phyloP scores from a whole-genome alignment of 108 stramenopile species.

The Stephanodiscus triporus region DNA sequence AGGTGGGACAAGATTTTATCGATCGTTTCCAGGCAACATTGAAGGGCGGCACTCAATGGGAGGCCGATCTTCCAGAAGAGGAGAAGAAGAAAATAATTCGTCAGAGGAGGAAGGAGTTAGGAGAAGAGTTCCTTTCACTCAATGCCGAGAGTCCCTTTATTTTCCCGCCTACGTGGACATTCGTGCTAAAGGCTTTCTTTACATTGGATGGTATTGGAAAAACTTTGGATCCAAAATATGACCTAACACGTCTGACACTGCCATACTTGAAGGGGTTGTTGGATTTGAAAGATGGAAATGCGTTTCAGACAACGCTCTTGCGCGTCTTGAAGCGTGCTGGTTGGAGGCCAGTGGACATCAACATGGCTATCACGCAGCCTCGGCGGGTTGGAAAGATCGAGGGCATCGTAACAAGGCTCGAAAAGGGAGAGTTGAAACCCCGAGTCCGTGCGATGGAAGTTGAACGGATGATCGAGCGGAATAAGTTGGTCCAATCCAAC shows the following conservation, averaged over 20 bases:
- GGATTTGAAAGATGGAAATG: conserved; percentile 92
- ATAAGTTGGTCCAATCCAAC: conserved; percentile 83
- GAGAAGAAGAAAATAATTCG: conserved; percentile 78
- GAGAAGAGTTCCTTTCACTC: conserved; percentile 89
- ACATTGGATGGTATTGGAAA: conserved; percentile 98
- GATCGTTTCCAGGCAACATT: conserved; percentile 91
- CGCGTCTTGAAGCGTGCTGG: conserved; percentile 88
- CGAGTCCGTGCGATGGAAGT: conserved; percentile 92
- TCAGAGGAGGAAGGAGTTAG: conserved; percentile 72
- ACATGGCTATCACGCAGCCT: conserved; percentile 86
- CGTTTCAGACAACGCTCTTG: conserved; percentile 79
- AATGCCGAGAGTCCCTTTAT: conserved; percentile 92
- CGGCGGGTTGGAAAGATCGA: conserved; percentile 82
- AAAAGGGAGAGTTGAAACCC: conserved; percentile 93
- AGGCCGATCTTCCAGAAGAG: conserved; percentile 74
- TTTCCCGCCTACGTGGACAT: conserved; percentile 98
- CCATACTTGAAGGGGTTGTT: conserved; percentile 96
- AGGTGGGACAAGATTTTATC: conserved; percentile 94
- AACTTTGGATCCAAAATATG: conserved; percentile 91
- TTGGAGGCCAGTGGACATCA: conserved; percentile 83
- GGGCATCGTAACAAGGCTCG: conserved; percentile 78
- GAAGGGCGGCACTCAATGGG: conserved; percentile 71
- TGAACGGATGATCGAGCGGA: conserved; percentile 85
- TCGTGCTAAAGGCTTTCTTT: conserved; percentile 97
- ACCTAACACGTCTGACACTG: conserved; percentile 88